Conservation (phyloP, 148 eudicot species). For the Limonium bicolor region DNA sequence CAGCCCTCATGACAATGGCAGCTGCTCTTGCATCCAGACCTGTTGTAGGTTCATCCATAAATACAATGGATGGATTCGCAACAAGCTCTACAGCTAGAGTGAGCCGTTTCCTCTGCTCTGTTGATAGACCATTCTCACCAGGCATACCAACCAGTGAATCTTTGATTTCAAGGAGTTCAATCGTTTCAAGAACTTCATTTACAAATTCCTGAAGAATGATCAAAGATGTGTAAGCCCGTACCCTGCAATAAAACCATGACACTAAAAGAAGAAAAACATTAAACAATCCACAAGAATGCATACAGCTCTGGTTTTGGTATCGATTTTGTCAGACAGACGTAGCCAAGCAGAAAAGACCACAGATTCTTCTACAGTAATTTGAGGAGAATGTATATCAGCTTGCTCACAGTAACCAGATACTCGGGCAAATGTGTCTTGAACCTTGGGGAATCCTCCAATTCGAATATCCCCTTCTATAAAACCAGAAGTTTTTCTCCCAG, state of each 20-base stretch:
- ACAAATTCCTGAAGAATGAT: conserved; percentile 40
- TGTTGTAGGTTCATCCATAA: conserved; percentile 85
- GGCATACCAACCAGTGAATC: conserved; percentile 58
- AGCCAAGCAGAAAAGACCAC: conserved; percentile 74
- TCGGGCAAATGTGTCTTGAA: conserved; percentile 64
- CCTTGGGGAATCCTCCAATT: conserved; percentile 60
- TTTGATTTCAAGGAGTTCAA: conserved; percentile 55
- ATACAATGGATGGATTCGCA: conserved; percentile 71
- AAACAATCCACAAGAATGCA: conserved; percentile 9
- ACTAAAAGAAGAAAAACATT: background rate
- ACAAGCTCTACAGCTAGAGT: conserved; percentile 86
- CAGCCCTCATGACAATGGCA: conserved; percentile 72
- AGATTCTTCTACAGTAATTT: conserved; percentile 67
- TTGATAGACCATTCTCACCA: conserved; percentile 56
- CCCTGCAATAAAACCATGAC: too few relatives aligned
- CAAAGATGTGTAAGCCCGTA: background rate
- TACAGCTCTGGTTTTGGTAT: conserved; percentile 43
- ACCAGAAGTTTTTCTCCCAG: conserved; percentile 81
- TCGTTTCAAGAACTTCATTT: conserved; percentile 51
- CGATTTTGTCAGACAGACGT: conserved; percentile 54
- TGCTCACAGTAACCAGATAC: conserved; percentile 87
- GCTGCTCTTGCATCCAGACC: conserved; percentile 87
- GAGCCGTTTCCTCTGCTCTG: conserved; percentile 70
- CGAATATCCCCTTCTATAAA: conserved; percentile 53
- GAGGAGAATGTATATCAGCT: conserved; percentile 71